Base-by-base conservation (phyloP, 2,329 filamentous ascomycete genomes). In the Fusarium sp. region DNA sequence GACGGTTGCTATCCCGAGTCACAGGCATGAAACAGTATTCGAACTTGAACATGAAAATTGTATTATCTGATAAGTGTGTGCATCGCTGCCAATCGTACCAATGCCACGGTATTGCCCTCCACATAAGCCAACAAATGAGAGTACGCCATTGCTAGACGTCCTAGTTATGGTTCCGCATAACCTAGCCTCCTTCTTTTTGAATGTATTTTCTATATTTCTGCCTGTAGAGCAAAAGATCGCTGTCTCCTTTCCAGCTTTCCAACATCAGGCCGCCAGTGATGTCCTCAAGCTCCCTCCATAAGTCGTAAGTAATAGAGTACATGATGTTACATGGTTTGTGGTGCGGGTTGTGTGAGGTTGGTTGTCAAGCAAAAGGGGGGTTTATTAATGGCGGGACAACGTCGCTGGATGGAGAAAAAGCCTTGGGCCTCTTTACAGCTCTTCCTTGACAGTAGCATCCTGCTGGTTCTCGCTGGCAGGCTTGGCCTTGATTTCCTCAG, bases 401-500 rank as follows among this genome's bases (percentile, higher is more conserved):
- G 35, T 21, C 42, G 48, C 23, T 37, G 36, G 15, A 21, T 23
- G 29, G 18, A 36, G 33, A 18, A 21, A 31, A 15, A 21, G 47
- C 27, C 17, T 55, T 29, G 11, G 23, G 27, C 21, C 20, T 42
- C 37, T 57, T 73, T 75, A 81, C 53, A 80, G 71, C 73, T 80
- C 78, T 33, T 80, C 79, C 61, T 76, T 78, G 45, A 70, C 75
- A 15, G 82, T 86, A 27, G 88, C 87, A 74, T 89, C 87, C 67
- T 87, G 86, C 67, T 87, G 86, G 61, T 83, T 83, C 70, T 90
- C 88, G 70, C 87, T 90, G 4, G 86, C 88, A 33, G 88, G 88
- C 80, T 89, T 89, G 40, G 87, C 84, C 70, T 83, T 80, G 68
- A 79, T 81, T 68, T 81, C 81, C 72, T 87, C 84, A 15, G 83